Evolutionary conservation across 306 rosid species (phyloP).

Genomic region (Vigna angularis): DNA sequence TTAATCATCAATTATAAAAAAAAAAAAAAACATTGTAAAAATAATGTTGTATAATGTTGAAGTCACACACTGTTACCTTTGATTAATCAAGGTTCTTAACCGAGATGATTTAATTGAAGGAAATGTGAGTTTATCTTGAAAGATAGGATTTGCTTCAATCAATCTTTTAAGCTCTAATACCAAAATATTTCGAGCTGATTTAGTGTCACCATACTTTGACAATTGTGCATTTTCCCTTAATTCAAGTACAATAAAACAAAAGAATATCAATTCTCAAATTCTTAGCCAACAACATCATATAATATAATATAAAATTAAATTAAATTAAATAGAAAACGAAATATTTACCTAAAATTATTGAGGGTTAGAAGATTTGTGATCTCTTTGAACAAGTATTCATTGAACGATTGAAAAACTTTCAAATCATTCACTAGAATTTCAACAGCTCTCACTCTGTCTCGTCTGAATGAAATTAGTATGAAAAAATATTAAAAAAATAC

Average conservation of each 20-base stretch:
- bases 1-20: not conserved
- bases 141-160: constrained; percentile 70
- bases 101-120: constrained; percentile 70
- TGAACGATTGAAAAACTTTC: constrained; percentile 65
- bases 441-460: constrained; percentile 63
- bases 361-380: constrained; percentile 78
- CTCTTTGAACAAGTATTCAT: constrained; percentile 74
- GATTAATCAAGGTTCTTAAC: constrained; percentile 70
- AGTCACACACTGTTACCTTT: constrained; percentile 53
- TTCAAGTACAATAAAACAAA: constrained; percentile 28
- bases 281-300: not conserved
- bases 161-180: constrained; percentile 70
- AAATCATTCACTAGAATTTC: constrained; percentile 75
- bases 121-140: constrained; percentile 71
- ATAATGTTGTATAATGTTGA: not conserved
- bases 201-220: constrained; percentile 72
- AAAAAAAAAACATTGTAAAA: not conserved
- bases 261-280: not conserved
- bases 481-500: not conserved
- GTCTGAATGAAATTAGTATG: constrained; percentile 47
- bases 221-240: constrained; percentile 81
- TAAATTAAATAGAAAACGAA: not conserved
- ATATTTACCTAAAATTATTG: constrained; percentile 71
- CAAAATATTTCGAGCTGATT: constrained; percentile 69
- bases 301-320: not conserved